Evolutionary conservation across 108 stramenopile genomes (phyloP), one percentile per base, ranked within the genome.

Genomic region (Tribonema minus): DNA sequence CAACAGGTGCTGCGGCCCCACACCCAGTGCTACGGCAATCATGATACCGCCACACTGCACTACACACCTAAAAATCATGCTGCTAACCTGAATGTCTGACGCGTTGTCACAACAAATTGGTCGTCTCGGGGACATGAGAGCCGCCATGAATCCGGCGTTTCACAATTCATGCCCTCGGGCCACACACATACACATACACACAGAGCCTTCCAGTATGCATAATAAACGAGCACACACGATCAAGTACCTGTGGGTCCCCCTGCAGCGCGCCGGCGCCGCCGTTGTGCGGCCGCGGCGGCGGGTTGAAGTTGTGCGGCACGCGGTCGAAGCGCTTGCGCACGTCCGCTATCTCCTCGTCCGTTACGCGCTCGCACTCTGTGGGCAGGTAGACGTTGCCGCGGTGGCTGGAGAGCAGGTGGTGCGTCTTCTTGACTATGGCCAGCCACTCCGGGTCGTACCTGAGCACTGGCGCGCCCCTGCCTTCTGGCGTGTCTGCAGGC

Each of bases 381-480:
- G 67, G 67, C 33, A 67, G 33, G 23, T 20, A 15, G 3, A 78
- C 68, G 23, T 40, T 32, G 20, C 68, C 59, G 32, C 67, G 46
- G 4, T 40, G 25, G 25, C 31, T 68, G 1, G 66, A 39, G 34
- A 78, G 58, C 58, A 78, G 59, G 20, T 58, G 46, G 29, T 78
- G 77, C 33, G 77, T 68, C 29, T 32, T 33, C 27, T 67, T 36
- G 46, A 78, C 36, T 25, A 69, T 78, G n/a, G 67, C 59, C 38
- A 79, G 41, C 77, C 77, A 79, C 68, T 79, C 68, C 32, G 67
- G 30, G 40, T 79, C 77, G 61, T 79, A 79, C 62, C 67, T 60
- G 9, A 79, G 36, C 35, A 37, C 3, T 9, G 67, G 58, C 68
- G 61, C 72, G 30, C 32, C 37, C 38, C 40, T 39, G 26, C 37